Percentiles rank a stretch among this genome's conserved stretches.
Evolutionary conservation across 2,329 filamentous ascomycete genomes (phyloP).

Genomic region (Aspergillus ochraceoroseus): DNA sequence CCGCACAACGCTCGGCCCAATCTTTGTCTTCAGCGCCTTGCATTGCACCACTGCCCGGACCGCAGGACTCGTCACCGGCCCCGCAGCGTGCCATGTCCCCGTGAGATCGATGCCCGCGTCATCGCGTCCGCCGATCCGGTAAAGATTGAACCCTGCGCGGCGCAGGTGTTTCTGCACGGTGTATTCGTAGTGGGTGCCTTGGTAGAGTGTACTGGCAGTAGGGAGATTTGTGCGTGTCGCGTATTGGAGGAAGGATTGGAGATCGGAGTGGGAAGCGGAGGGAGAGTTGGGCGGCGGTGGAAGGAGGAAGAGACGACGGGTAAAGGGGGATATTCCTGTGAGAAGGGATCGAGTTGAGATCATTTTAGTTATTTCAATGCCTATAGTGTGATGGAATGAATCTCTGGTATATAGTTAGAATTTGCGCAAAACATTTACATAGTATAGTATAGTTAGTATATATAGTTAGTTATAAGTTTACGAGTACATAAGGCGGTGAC

Average conservation of each 20-base stretch:
- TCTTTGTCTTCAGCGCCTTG: constrained; percentile 42
- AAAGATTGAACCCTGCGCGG: constrained; percentile 38
- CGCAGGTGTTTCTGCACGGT: constrained; percentile 40
- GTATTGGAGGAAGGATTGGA: constrained; percentile 41
- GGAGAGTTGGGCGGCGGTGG: constrained; percentile 33
- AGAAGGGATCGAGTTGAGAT: no score
- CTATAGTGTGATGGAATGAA: no score
- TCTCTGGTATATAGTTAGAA: no score
- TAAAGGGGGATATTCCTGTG: constrained; percentile 31
- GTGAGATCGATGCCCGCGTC: constrained; percentile 47
- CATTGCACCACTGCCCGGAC: constrained; percentile 46
- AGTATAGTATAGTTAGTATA: no score
- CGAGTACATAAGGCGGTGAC: no score
- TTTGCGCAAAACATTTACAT: no score
- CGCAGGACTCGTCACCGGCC: constrained; percentile 20
- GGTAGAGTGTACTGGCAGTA: constrained; percentile 38
- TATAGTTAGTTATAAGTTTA: no score
- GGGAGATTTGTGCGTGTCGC: constrained; percentile 38
- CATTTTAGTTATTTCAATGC: no score
- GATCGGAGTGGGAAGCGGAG: constrained; percentile 35
- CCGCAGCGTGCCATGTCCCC: constrained; percentile 39
- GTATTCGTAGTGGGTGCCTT: constrained; percentile 48
- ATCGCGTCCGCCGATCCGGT: constrained; percentile 44
- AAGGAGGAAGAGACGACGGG: constrained; percentile 36
- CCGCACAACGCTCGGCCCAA: constrained; percentile 43